Evolutionary conservation across 169 alveolate genomes (phyloP).

Genomic region (Plasmodium billcollinsi): DNA sequence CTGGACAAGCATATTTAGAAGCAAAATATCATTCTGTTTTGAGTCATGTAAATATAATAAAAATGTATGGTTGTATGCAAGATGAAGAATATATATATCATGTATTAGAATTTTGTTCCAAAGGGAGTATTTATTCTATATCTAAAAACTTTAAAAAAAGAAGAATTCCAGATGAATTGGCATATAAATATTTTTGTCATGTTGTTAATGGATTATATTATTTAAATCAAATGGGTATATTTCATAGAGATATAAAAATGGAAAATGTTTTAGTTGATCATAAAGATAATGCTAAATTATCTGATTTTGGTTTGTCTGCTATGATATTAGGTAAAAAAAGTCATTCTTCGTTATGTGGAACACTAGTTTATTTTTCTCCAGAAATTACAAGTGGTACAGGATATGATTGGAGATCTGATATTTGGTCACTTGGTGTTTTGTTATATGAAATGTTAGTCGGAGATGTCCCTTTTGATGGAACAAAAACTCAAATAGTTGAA

Average conservation of each 20-base stretch:
- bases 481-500: slow-evolving; percentile 59
- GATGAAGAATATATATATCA: slow-evolving; percentile 63
- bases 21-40: slow-evolving; percentile 71
- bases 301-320: slow-evolving; percentile 81
- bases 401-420: slow-evolving; percentile 91
- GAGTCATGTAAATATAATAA: slow-evolving; percentile 72
- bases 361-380: slow-evolving; percentile 94
- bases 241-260: slow-evolving; percentile 85
- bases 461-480: slow-evolving; percentile 90
- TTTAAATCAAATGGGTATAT: slow-evolving; percentile 78
- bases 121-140: slow-evolving; percentile 73
- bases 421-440: slow-evolving; percentile 94
- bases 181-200: slow-evolving; percentile 74
- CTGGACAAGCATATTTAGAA: slow-evolving; percentile 72
- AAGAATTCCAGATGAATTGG: slow-evolving; percentile 70
- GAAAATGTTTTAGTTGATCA: slow-evolving; percentile 81
- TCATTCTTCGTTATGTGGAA: slow-evolving; percentile 90
- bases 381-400: slow-evolving; percentile 91
- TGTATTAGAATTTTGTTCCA: slow-evolving; percentile 62
- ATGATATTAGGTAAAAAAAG: slow-evolving; percentile 52
- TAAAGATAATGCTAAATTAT: slow-evolving; percentile 71
- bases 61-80: slow-evolving; percentile 78
- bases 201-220: slow-evolving; percentile 74
- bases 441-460: slow-evolving; percentile 93
- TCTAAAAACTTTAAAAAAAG: slow-evolving; percentile 67